Base-by-base conservation (phyloP, 2,329 filamentous ascomycete genomes). In the Hypoxylon sp. region DNA sequence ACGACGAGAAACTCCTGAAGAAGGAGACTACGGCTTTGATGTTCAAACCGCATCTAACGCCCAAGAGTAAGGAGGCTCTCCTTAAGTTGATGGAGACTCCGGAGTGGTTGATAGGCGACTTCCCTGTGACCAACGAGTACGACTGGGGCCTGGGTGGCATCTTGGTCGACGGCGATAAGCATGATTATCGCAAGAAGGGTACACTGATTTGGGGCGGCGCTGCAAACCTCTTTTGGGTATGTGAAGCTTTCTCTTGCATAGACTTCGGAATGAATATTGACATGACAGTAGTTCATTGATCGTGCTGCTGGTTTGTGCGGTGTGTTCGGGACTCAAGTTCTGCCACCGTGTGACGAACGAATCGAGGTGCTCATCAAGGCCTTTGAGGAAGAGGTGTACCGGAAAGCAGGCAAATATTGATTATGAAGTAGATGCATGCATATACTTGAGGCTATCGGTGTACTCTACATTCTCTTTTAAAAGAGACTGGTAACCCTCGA, bases 1-100 rank as follows among this genome's bases (percentile, higher is more conserved):
- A 87, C 50, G 85, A 88, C 57, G 82, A 81, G 2, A 82, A 80
- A 46, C 69, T 88, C 0, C 79, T 89, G 6, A 79, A 75, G 19
- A 76, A 78, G 0, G 74, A 75, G 2, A 85, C 81, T 0, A 79
- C 83, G 0, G 77, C 82, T 0, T 70, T 78, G 47, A 80, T 88
- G 76, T 87, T 87, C 69, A 71, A 76, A 58, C 79, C 85, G 0
- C 85, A 85, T 48, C 80, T 88, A 0, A 76, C 68, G 2, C 72
- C 47, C 44, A 69, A 11, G 68, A 70, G 37, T 46, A 73, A 52
- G 68, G 39, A 17, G 44, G 10, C 72, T 66, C 67, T 76, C 17
- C 68, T 79, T 29, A 75, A 75, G 31, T 64, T 69, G 7, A 78
- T 79, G 57, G 69, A 76, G 29, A 10, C 70, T 19, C 68, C 74